Percentiles rank a stretch among this genome's conserved stretches.
These are phyloP conservation scores for Glomus cerebriforme DNA, from an alignment of 192 early-diverging fungal species.

Conservation along the genomic window DNA sequence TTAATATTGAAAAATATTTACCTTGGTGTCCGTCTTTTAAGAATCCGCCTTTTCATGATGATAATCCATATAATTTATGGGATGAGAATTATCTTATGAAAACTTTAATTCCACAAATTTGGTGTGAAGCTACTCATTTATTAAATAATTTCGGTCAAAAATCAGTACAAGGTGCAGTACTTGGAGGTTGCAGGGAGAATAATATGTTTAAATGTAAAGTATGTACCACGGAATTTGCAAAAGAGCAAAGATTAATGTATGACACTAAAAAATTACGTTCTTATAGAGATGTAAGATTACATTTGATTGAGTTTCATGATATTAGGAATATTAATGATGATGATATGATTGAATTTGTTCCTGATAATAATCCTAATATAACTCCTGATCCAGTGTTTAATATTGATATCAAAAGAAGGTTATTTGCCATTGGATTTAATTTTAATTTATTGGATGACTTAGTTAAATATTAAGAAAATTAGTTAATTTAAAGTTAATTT, in stretches of 20 bases:
- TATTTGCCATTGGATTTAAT: not conserved
- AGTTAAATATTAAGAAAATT: not conserved
- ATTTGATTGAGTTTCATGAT: not conserved
- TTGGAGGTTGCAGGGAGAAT: not conserved
- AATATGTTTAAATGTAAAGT: conserved; percentile 9
- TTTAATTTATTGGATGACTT: not conserved
- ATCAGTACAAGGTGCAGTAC: conserved; percentile 1
- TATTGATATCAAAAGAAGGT: not conserved
- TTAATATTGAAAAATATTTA: not conserved
- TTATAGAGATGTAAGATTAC: not conserved
- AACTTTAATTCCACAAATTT: conserved; percentile 7
- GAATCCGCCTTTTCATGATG: conserved; percentile 16
- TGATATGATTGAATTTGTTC: not conserved
- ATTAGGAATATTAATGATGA: not conserved
- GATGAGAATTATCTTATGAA: not conserved
- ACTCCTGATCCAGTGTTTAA: not conserved
- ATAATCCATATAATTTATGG: conserved; percentile 3
- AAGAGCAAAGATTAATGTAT: not conserved
- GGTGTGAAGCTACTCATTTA: not conserved
- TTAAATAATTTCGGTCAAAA: not conserved
- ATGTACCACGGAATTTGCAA: not conserved
- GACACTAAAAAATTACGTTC: not conserved
- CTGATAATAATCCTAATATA: not conserved
- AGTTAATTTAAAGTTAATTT: not conserved
- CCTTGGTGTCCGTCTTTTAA: conserved; percentile 6